Conservation (phyloP, 306 rosid species). For the cucumber (Cucumis sativus) region Cucumber_9930_V3 NC_026657.2:37421001-37421500, state of each 20-base stretch:
- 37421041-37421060: too few species aligned
- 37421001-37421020: neutral
- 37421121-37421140: neutral
- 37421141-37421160: neutral
- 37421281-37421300: neutral
- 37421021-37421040: neutral
- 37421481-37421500: too few species aligned
- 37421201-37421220: neutral
- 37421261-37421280: neutral
- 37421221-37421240: neutral
- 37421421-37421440: too few species aligned
- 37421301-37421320: too few species aligned
- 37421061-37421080: neutral
- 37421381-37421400: neutral
- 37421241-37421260: neutral
- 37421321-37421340: neutral
- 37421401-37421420: neutral
- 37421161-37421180: neutral
- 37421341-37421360: neutral
- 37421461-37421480: too few species aligned
- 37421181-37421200: neutral
- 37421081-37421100: neutral
- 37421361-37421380: neutral
- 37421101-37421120: neutral
- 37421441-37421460: too few species aligned